phyloP scores from a whole-genome alignment of 1,284 basidiomycete species.

The Fomitiporia mediterranea region DNA sequence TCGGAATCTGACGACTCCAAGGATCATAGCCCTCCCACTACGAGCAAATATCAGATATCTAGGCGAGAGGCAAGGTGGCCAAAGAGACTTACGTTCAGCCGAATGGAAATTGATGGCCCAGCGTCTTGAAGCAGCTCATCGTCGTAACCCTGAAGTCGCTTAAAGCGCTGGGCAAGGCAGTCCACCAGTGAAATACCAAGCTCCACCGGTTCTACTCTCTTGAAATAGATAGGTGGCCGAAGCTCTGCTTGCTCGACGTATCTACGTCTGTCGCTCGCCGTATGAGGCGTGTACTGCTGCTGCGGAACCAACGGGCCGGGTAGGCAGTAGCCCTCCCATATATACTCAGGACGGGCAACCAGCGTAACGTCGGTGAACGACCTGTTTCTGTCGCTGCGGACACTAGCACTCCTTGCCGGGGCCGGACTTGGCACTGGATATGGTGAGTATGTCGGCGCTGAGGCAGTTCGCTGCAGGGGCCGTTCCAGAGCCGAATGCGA shows the following conservation, averaged over 20 bases:
- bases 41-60: constrained; percentile 3
- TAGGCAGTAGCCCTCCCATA: constrained; percentile 13
- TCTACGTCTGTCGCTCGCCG: constrained; percentile 64
- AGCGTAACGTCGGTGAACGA: background rate
- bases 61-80: constrained; percentile 10
- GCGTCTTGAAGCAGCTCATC: constrained; percentile 60
- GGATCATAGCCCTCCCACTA: constrained; percentile 75
- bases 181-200: constrained; percentile 56
- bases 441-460: background rate
- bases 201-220: constrained; percentile 43
- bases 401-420: background rate
- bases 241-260: constrained; percentile 66
- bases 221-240: constrained; percentile 59
- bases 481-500: background rate
- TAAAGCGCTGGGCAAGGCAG: constrained; percentile 41
- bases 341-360: constrained; percentile 27
- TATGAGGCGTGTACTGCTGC: constrained; percentile 64
- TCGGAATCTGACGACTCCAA: constrained; percentile 75
- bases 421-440: background rate
- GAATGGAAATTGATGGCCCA: constrained; percentile 72
- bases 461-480: background rate
- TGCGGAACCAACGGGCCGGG: constrained; percentile 55
- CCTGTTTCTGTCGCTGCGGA: background rate
- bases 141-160: constrained; percentile 44
- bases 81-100: constrained; percentile 49